Evolutionary conservation across 2,329 filamentous ascomycete genomes (phyloP).

Genomic region (Zymoseptoria tritici): DNA sequence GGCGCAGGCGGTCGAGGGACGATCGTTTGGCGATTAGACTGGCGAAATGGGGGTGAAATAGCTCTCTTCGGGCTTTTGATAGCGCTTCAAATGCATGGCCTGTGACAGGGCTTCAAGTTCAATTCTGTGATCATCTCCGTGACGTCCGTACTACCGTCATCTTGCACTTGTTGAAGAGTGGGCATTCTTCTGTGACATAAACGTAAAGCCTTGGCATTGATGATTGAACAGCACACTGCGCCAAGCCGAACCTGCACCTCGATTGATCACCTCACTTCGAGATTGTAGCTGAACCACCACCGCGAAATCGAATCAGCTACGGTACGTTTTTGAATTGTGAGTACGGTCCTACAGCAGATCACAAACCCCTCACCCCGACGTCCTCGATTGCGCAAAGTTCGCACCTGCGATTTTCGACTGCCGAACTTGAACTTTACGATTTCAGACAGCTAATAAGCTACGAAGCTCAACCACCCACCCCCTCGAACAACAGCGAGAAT

Average conservation of each 20-base stretch:
- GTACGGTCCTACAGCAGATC: not conserved
- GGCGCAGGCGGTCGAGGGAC: slow-evolving; percentile 4
- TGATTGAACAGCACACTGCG: not conserved
- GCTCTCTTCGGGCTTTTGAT: slow-evolving; percentile 20
- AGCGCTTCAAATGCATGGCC: slow-evolving; percentile 20
- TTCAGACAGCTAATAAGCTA: not conserved
- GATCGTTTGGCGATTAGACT: slow-evolving; percentile 10
- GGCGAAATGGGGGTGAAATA: slow-evolving; percentile 20
- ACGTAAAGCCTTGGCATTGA: not conserved
- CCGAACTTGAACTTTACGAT: not conserved
- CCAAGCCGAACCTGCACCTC: not conserved
- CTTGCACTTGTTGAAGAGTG: not conserved
- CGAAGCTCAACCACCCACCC: not conserved
- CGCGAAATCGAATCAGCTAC: not conserved
- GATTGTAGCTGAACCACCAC: not conserved
- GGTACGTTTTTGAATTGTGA: not conserved
- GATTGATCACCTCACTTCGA: not conserved
- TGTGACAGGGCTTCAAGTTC: slow-evolving; percentile 7
- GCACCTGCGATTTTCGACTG: not conserved
- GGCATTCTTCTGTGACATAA: not conserved
- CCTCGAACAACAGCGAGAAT: slow-evolving; percentile 52
- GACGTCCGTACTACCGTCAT: not conserved
- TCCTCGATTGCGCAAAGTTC: not conserved
- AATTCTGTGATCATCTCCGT: not conserved
- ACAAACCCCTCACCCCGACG: not conserved